These are phyloP conservation scores for Epichloe coenophiala DNA, from an alignment of 2,329 filamentous ascomycete species.

Conservation along the genomic window DNA sequence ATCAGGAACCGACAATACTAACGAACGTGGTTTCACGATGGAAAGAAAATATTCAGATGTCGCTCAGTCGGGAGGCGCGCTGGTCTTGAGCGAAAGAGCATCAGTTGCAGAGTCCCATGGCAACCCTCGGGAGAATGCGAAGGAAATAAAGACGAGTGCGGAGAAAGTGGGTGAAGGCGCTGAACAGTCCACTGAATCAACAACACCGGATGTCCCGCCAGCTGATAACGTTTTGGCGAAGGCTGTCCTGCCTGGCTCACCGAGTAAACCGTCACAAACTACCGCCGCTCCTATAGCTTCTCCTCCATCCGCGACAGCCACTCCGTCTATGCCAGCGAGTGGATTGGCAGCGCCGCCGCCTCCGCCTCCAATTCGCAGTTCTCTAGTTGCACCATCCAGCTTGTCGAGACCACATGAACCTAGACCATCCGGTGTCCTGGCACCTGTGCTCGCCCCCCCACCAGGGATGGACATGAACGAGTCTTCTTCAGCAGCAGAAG, in stretches of 20 bases:
- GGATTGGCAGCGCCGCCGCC: constrained; percentile 10
- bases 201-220: neutral
- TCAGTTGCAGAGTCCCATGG: neutral
- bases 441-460: constrained; percentile 23
- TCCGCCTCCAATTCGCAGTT: constrained; percentile 3
- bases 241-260: neutral
- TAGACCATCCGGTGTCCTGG: constrained; percentile 21
- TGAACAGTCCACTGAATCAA: neutral
- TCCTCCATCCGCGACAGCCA: constrained; percentile 9
- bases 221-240: neutral
- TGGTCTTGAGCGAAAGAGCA: neutral
- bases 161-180: neutral
- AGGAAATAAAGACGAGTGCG: neutral
- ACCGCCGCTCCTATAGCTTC: constrained; percentile 4
- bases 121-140: neutral
- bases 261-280: neutral
- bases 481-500: constrained; percentile 16
- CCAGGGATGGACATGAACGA: constrained; percentile 15
- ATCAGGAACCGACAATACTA: neutral
- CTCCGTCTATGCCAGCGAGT: constrained; percentile 7
- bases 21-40: neutral
- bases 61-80: no score
- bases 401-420: constrained; percentile 13
- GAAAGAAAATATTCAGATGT: neutral
- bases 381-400: constrained; percentile 11